phyloP scores from a whole-genome alignment of 164 flowering plant species.

The Kalanchoe fedtschenkoi region DNA sequence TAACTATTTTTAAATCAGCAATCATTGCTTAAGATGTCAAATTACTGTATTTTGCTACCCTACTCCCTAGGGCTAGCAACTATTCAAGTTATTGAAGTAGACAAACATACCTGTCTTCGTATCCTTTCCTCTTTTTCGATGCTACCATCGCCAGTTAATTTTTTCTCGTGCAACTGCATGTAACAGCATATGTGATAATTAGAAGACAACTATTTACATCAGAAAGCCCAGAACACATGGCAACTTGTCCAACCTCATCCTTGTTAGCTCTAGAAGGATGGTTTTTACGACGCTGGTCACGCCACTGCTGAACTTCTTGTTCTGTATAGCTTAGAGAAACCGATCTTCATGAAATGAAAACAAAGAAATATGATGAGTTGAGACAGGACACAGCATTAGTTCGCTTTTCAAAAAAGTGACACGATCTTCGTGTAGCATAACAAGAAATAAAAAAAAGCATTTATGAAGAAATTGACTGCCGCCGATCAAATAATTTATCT shows the following conservation, averaged over 20 bases:
- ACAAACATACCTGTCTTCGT: slow-evolving; percentile 48
- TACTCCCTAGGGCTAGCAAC: not conserved
- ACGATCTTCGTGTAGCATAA: not conserved
- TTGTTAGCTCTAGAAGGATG: slow-evolving; percentile 47
- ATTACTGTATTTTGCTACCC: not conserved
- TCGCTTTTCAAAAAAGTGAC: not conserved
- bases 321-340: slow-evolving; percentile 44
- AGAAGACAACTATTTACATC: not conserved
- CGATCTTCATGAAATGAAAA: slow-evolving; percentile 20
- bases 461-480: too few relatives aligned
- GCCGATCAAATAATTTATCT: too few relatives aligned
- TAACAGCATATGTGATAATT: slow-evolving; percentile 3
- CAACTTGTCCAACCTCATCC: slow-evolving; percentile 38
- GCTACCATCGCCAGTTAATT: slow-evolving; percentile 17
- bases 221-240: not conserved
- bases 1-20: not conserved
- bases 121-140: slow-evolving; percentile 29
- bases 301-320: slow-evolving; percentile 79
- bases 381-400: not conserved
- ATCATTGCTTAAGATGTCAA: not conserved
- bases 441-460: not conserved
- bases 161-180: slow-evolving; percentile 36
- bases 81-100: not conserved
- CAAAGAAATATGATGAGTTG: not conserved
- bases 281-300: slow-evolving; percentile 64